These are phyloP conservation scores for Echites panduratus DNA, from an alignment of 257 asterid genomes.

Conservation along the genomic window DNA sequence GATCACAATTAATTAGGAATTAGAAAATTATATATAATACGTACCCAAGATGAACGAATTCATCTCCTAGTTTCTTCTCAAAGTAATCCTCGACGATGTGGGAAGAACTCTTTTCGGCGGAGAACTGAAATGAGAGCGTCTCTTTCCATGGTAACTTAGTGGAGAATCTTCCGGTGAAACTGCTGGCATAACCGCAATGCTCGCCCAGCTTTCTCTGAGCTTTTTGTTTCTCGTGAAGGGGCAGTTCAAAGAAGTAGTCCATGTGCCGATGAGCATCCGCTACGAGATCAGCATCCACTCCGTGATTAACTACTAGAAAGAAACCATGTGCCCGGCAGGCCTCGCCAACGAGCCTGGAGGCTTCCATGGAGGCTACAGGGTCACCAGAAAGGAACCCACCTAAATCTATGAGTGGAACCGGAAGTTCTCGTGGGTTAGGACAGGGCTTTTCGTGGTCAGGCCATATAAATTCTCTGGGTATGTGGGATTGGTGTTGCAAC, in stretches of 20 bases:
- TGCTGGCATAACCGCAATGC: slow-evolving; percentile 86
- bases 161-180: slow-evolving; percentile 82
- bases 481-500: slow-evolving; percentile 32
- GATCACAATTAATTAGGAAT: not conserved
- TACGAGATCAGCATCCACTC: slow-evolving; percentile 48
- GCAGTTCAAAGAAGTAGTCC: slow-evolving; percentile 61
- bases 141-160: slow-evolving; percentile 96
- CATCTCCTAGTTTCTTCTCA: slow-evolving; percentile 38
- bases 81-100: slow-evolving; percentile 58
- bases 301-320: slow-evolving; percentile 72
- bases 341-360: slow-evolving; percentile 52
- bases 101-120: slow-evolving; percentile 27
- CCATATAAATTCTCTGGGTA: slow-evolving; percentile 79
- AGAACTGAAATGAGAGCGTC: slow-evolving; percentile 72
- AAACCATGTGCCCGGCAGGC: slow-evolving; percentile 71
- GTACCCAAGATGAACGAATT: slow-evolving; percentile 58
- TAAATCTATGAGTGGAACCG: slow-evolving; percentile 62
- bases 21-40: not conserved
- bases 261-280: slow-evolving; percentile 55
- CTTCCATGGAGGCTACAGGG: slow-evolving; percentile 34
- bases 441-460: slow-evolving; percentile 80
- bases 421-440: slow-evolving; percentile 33
- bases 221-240: slow-evolving; percentile 50
- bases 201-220: slow-evolving; percentile 70
- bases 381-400: slow-evolving; percentile 67